These are phyloP conservation scores for Trametes cinnabarina DNA, from an alignment of 768 basidiomycete species.

Conservation along the genomic window DNA sequence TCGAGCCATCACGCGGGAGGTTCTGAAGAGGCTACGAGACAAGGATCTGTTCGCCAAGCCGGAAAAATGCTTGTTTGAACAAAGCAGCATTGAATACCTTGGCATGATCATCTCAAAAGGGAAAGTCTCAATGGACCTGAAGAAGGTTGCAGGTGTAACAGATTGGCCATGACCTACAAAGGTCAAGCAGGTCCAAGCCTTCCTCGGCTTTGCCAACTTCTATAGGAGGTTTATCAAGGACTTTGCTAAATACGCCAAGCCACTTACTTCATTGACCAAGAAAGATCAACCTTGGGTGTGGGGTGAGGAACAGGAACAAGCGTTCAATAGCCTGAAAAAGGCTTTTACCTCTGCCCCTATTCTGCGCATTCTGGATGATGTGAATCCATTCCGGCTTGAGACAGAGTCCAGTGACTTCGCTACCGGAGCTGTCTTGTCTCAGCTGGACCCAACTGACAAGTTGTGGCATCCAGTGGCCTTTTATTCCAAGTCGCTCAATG, in stretches of 20 bases:
- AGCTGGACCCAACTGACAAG: not conserved
- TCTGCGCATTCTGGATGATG: no score
- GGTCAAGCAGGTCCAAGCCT: constrained; percentile 17
- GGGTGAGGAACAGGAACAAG: constrained; percentile 1
- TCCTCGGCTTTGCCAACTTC: constrained; percentile 3
- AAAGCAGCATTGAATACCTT: constrained; percentile 21
- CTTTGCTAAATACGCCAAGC: not conserved
- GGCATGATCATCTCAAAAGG: constrained; percentile 22
- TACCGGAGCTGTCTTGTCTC: no score
- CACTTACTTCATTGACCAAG: constrained; percentile 4
- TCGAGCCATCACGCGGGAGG: constrained; percentile 14
- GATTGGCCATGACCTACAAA: constrained; percentile 21
- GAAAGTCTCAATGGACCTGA: constrained; percentile 23
- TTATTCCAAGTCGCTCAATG: constrained; percentile 18
- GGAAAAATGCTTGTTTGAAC: constrained; percentile 38
- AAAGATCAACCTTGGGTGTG: constrained; percentile 5
- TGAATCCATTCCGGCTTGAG: no score
- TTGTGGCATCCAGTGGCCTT: not conserved
- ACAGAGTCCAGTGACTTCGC: no score
- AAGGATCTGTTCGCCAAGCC: constrained; percentile 30
- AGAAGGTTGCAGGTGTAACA: constrained; percentile 27
- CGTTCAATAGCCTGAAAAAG: not conserved
- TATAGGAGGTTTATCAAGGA: constrained; percentile 8
- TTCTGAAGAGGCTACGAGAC: constrained; percentile 30
- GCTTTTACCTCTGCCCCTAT: constrained; percentile 7